Percentiles rank a stretch among this genome's conserved stretches.
These are phyloP conservation scores for Physcomitrellopsis africana DNA, from an alignment of 225 moss, liverwort and hornwort genomes.

Conservation along the genomic window DNA sequence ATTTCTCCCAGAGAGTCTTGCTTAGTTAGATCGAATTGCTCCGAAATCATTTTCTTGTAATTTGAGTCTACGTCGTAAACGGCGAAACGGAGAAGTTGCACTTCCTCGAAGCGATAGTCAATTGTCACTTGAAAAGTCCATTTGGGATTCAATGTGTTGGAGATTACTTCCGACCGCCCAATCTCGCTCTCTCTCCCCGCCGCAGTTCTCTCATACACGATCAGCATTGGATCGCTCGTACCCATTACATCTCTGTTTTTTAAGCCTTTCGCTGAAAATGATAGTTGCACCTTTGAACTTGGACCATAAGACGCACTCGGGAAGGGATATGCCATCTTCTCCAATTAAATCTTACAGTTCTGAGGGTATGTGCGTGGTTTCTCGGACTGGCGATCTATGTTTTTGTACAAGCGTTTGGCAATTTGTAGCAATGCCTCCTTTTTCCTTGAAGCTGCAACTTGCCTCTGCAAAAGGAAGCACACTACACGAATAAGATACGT, in stretches of 20 bases:
- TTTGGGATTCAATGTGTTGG: slow-evolving; percentile 43
- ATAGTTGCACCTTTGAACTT: slow-evolving; percentile 33
- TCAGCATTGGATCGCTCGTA: slow-evolving; percentile 56
- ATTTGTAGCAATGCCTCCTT: too few relatives aligned
- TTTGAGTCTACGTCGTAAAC: slow-evolving; percentile 57
- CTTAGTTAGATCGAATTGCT: slow-evolving; percentile 44
- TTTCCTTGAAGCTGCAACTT: too few relatives aligned
- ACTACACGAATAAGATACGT: too few relatives aligned
- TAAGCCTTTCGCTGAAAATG: slow-evolving; percentile 43
- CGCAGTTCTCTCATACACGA: slow-evolving; percentile 17
- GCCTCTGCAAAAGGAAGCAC: too few relatives aligned
- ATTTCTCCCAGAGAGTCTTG: slow-evolving; percentile 56
- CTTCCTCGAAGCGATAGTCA: slow-evolving; percentile 49
- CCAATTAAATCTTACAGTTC: too few relatives aligned
- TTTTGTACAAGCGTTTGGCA: too few relatives aligned
- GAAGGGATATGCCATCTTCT: too few relatives aligned
- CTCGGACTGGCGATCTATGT: too few relatives aligned
- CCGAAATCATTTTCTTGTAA: slow-evolving; percentile 33
- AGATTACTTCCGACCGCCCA: slow-evolving; percentile 51
- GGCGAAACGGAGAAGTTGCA: slow-evolving; percentile 40
- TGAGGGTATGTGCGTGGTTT: too few relatives aligned
- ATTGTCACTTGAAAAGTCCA: slow-evolving; percentile 38
- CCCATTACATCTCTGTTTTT: slow-evolving; percentile 44
- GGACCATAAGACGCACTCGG: not conserved
- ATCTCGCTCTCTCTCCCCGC: slow-evolving; percentile 39